Base-by-base conservation (phyloP, 257 asterid genomes). In the Parsonsia alboflavescens region DNA sequence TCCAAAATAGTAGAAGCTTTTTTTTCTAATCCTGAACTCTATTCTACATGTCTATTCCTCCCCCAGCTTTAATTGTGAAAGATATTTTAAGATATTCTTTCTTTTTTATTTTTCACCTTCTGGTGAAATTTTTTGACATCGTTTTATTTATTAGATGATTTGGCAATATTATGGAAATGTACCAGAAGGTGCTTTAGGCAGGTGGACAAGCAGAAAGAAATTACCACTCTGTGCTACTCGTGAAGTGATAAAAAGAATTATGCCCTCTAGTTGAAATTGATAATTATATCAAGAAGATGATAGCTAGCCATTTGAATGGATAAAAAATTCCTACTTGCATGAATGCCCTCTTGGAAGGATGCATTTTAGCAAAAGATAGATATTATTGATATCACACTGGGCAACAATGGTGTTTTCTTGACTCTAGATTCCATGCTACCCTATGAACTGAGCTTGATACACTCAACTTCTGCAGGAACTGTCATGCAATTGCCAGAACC, bases 231-330 rank as follows among this genome's bases (percentile, higher is more conserved):
- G 19, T 19, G 19, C 24, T 17, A 53, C 19, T 53, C 6, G 59
- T 54, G 61, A 54, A 3, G 39, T 33, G 39, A 33, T 33, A 33
- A 4, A 19, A 56, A 22, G 15, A 56, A 56, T 44, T n/a, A 68
- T 0, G 39, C 36, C 24, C 50, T 68, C 21, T 68, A 68, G 48
- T n/a, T 68, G 73, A 68, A 46, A 46, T 17, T 12, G 49, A 13
- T 68, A 68, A n/a, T 45, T 39, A 68, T 45, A 45, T 68, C n/a
- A 42, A 68, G 73, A 36, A 44, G 8, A 68, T 16, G 22, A 68
- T 46, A n/a, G 12, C 10, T 46, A 46, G 11, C 50, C 50, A 46
- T 46, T 41, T 68, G 58, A 16, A 36, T 41, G n/a, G 41, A 67
- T n/a, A 28, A 17, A 19, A 39, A 67, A 45, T 52, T 68, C 73